Base-by-base conservation (phyloP, 306 rosid species). In the Medicago truncatula region DNA sequence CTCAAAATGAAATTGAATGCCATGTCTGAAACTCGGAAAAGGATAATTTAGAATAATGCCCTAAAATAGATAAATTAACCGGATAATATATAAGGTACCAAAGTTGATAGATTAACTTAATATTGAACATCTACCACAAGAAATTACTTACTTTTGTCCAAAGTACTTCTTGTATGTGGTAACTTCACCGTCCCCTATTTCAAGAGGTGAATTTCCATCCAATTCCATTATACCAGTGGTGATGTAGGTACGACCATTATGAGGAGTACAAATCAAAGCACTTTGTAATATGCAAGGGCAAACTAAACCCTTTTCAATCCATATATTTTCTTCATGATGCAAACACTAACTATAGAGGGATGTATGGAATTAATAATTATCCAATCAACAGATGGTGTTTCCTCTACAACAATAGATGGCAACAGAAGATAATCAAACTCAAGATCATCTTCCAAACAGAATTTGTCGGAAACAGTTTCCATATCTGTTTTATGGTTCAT, bases 231-330 rank as follows among this genome's bases (percentile, higher is more conserved):
- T 52, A 74, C 67, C 83, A 39, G 87, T 86, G 56, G 86, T 87
- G 81, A 83, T 81, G 82, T 94, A 94, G 18, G 84, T 52, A 47
- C 25, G 13, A 28, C 69, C 88, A 54, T 78, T 92, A 65, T 94
- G 98, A 50, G 96, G 96, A 60, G 95, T 88, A 78, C 12, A 89
- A 1, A 94, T 88, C 86, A 94, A 39, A 5, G 96, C 85, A 67
- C 84, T 85, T 63, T 31, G 39, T 1, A 94, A 81, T 85, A 79
- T 71, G 73, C 96, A 94, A 39, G 71, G 7, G 76, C n/a, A 94
- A 66, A 85, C 80, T 6, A 13, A 68, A 65, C 93, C 95, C 16
- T 60, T 59, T 78, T 79, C 75, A 13, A 90, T 91, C 53, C 65
- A 53, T 61, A 88, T 56, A 1, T 12, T 41, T 21, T 25, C 39